A percentile compares a stretch with the other conserved stretches of the same genome.
Conservation (phyloP, 306 rosid genomes). For the Pyrus betulifolia region DNA sequence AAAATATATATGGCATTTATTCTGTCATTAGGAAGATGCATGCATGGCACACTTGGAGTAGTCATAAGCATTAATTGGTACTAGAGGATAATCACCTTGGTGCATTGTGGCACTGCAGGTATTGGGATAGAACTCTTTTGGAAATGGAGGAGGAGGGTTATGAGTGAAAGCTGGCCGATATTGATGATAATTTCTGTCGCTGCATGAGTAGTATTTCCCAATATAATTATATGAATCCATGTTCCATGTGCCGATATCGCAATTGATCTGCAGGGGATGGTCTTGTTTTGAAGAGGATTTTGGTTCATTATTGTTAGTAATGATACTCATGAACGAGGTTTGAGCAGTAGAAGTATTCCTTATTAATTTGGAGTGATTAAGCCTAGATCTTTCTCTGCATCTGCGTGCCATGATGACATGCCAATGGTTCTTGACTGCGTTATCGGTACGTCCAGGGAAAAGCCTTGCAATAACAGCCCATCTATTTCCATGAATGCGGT, state of each 20-base stretch:
- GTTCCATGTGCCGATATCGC: constrained; percentile 7
- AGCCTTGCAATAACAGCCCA: constrained; percentile 94
- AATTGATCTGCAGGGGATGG: neutral
- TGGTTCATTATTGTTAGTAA: neutral
- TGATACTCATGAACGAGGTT: neutral
- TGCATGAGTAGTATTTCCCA: constrained; percentile 20
- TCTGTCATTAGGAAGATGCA: neutral
- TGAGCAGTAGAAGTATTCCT: constrained; percentile 4
- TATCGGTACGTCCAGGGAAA: constrained; percentile 89
- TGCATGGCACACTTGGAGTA: neutral
- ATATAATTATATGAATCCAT: constrained; percentile 24
- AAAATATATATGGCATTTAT: neutral
- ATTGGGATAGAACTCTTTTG: neutral
- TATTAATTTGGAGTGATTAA: constrained; percentile 26
- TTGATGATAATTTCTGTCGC: neutral
- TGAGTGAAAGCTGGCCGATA: neutral
- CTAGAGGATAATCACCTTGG: neutral
- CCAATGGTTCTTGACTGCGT: constrained; percentile 97
- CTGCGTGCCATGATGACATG: constrained; percentile 91
- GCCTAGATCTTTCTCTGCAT: constrained; percentile 51
- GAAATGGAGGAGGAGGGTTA: neutral
- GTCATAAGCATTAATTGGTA: neutral
- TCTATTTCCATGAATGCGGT: constrained; percentile 71
- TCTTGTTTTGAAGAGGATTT: constrained; percentile 10
- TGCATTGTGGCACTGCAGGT: neutral